A percentile compares a stretch with the other conserved stretches of the same genome.
Conservation (phyloP, 2,329 filamentous ascomycete species). For the Penicillium sp. region DNA sequence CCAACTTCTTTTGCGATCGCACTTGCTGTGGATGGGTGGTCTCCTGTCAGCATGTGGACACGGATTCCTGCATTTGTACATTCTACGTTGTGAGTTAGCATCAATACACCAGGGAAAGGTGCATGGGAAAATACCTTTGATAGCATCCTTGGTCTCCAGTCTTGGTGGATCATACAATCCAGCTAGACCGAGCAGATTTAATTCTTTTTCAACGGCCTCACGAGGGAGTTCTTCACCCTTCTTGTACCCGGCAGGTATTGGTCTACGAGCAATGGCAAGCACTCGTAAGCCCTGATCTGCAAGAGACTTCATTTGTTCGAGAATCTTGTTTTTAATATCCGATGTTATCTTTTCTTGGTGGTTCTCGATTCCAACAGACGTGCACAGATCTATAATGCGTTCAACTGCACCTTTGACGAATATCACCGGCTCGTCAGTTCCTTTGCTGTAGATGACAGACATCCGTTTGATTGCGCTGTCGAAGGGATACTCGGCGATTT, state of each 20-base stretch:
- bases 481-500: constrained; percentile 61
- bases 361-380: constrained; percentile 40
- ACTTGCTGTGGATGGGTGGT: constrained; percentile 55
- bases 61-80: constrained; percentile 54
- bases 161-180: constrained; percentile 61
- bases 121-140: constrained; percentile 30
- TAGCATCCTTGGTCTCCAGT: constrained; percentile 54
- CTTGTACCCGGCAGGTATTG: constrained; percentile 20
- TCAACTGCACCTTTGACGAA: constrained; percentile 64
- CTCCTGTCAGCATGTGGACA: constrained; percentile 57
- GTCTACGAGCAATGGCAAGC: constrained; percentile 51
- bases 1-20: constrained; percentile 57
- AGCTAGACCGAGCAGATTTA: constrained; percentile 56
- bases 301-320: constrained; percentile 55
- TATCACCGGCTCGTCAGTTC: constrained; percentile 33
- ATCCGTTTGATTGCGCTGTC: constrained; percentile 64
- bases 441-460: constrained; percentile 56
- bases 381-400: constrained; percentile 56
- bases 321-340: constrained; percentile 42
- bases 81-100: constrained; percentile 21
- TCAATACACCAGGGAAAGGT: not conserved
- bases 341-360: constrained; percentile 38
- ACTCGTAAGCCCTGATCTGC: constrained; percentile 59
- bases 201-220: constrained; percentile 48
- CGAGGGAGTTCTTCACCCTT: constrained; percentile 38